These are phyloP conservation scores for Aspergillus sp. DNA, from an alignment of 2,329 filamentous ascomycete species.

Conservation along the genomic window DNA sequence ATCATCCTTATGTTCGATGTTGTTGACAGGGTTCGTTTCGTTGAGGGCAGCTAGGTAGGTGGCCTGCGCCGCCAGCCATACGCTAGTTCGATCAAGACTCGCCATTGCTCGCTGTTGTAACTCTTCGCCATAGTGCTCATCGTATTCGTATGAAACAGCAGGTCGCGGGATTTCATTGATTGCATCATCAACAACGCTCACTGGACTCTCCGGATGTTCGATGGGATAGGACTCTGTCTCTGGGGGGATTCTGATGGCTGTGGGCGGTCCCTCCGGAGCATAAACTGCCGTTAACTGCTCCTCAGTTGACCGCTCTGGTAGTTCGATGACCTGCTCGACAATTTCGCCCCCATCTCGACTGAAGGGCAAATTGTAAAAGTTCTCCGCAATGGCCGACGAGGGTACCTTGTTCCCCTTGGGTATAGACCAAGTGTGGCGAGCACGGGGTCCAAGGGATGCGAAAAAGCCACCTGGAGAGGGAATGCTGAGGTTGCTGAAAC, in stretches of 20 bases:
- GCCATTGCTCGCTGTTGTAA: conserved; percentile 65
- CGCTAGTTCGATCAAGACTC: conserved; percentile 78
- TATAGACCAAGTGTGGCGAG: conserved; percentile 77
- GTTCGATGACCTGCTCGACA: conserved; percentile 65
- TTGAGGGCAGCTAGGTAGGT: conserved; percentile 66
- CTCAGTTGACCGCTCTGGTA: conserved; percentile 37
- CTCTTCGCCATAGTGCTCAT: conserved; percentile 69
- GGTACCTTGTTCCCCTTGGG: conserved; percentile 56
- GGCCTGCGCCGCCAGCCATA: conserved; percentile 81
- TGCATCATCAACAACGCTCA: conserved; percentile 17
- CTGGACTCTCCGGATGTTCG: conserved; percentile 21
- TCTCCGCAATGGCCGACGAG: conserved; percentile 84
- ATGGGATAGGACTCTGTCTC: conserved; percentile 28
- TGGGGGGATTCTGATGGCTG: conserved; percentile 44
- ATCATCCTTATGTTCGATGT: conserved; percentile 29
- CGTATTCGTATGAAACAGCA: conserved; percentile 64
- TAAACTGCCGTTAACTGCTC: conserved; percentile 33
- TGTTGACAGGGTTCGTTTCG: conserved; percentile 50
- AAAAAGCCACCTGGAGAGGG: conserved; percentile 92
- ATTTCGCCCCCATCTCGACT: conserved; percentile 45
- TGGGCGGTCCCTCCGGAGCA: conserved; percentile 26
- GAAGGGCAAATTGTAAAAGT: conserved; percentile 87
- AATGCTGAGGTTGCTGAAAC: conserved; percentile 76
- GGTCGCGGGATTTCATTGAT: conserved; percentile 55
- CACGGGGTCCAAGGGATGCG: conserved; percentile 70